phyloP scores from a whole-genome alignment of 495 filamentous ascomycete genomes.

The Pseudevernia furfuracea region DNA sequence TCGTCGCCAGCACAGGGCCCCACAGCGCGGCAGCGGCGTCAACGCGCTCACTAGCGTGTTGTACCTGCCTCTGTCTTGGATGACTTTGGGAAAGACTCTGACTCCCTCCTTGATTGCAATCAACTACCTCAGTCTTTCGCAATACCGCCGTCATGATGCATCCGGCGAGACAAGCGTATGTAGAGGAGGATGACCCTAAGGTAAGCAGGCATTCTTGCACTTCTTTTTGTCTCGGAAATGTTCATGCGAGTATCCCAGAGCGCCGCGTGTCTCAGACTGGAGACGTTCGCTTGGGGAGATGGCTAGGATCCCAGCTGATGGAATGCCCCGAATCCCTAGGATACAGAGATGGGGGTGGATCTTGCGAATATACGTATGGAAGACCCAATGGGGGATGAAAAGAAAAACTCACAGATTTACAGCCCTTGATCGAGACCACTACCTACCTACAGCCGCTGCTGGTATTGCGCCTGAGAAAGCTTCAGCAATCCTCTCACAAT shows the following conservation, averaged over 20 bases:
- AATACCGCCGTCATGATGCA: slow-evolving; percentile 60
- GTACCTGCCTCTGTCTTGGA: neutral
- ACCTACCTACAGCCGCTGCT: slow-evolving; percentile 59
- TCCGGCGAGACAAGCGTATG: slow-evolving; percentile 88
- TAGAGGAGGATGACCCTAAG: slow-evolving; percentile 70
- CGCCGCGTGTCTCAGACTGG: slow-evolving; percentile 3
- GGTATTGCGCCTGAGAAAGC: slow-evolving; percentile 83
- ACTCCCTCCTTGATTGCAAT: neutral
- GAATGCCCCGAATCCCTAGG: slow-evolving; percentile 32
- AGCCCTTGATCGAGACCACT: slow-evolving; percentile 84
- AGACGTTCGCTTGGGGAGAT: slow-evolving; percentile 7
- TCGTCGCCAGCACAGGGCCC: too few species aligned
- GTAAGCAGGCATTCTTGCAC: slow-evolving; percentile 43
- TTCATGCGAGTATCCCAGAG: slow-evolving; percentile 26
- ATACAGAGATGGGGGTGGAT: slow-evolving; percentile 63
- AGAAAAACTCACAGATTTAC: slow-evolving; percentile 4
- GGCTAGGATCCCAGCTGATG: slow-evolving; percentile 26
- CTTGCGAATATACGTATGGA: slow-evolving; percentile 70
- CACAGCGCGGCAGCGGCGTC: too few species aligned
- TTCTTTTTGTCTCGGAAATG: slow-evolving; percentile 22
- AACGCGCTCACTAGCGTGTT: neutral
- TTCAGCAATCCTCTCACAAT: slow-evolving; percentile 80
- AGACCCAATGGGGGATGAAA: neutral
- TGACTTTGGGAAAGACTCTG: neutral
- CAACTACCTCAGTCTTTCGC: neutral